Evolutionary conservation across 306 rosid genomes (phyloP), one percentile per base, ranked within the genome.

Genomic region (Vachellia collinsii): DNA sequence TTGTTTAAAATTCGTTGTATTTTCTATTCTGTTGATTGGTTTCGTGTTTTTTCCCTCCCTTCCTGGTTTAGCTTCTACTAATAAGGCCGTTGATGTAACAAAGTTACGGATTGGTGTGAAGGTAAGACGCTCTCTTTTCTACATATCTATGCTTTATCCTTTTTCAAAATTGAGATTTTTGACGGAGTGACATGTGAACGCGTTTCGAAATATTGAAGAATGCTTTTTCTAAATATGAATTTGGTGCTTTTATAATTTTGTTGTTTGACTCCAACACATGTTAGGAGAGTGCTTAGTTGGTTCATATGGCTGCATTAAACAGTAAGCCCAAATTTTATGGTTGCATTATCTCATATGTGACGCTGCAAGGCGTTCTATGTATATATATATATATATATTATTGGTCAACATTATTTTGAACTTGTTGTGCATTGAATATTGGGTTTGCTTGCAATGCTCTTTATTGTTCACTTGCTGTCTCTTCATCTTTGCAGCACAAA

Each of bases 91-190:
- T 10, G 99, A 95, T 83, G 99, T 95, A 47, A 91, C 87, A 5
- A 93, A 89, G 74, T 85, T 93, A 80, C 98, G 93, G 91, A 92
- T 96, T 78, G 98, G 97, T 61, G 94, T 96, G 71, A 93, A 94
- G 99, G 99, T 95, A 79, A 76, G 67, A 6, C 77, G 19, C 66
- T 29, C 12, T 9, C 22, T 43, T 75, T 47, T 25, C 62, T 72
- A 12, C 5, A 25, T 53, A 34, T 36, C 58, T 43, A 17, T 70
- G 36, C 8, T 12, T 7, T 72, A 67, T 37, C n/a, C 54, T 22
- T 43, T 44, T 64, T 63, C 23, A 53, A 13, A 72, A 38, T 70
- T 72, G 75, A 43, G 20, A 1, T 68, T 79, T 46, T 39, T 39
- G 11, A 43, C 16, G 51, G 5, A 9, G 12, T 29, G 23, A 23